phyloP scores from a whole-genome alignment of 257 asterid species.

The Sherardia arvensis region DNA sequence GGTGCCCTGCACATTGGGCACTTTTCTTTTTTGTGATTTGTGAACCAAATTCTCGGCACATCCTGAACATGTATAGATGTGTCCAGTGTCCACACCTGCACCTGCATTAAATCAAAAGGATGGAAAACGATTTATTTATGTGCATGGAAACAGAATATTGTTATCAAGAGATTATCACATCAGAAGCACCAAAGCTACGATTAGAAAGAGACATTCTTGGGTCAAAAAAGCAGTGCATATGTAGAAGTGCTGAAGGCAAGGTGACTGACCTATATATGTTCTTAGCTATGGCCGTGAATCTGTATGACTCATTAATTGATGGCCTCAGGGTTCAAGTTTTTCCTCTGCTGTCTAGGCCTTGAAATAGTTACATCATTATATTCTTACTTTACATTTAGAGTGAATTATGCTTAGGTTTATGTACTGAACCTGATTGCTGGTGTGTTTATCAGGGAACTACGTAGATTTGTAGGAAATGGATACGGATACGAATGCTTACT shows the following conservation, averaged over 20 bases:
- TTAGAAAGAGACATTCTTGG: neutral
- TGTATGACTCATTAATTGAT: neutral
- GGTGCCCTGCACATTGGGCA: constrained; percentile 95
- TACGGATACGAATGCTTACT: constrained; percentile 60
- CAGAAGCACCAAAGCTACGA: too few relatives aligned
- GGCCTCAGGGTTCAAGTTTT: neutral
- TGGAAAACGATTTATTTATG: neutral
- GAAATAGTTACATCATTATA: neutral
- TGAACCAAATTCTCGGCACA: constrained; percentile 63
- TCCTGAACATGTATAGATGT: constrained; percentile 79
- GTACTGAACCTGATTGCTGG: neutral
- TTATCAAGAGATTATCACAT: constrained; percentile 1
- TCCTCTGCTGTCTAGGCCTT: neutral
- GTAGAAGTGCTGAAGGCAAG: too few relatives aligned
- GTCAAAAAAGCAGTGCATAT: neutral
- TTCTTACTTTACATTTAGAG: neutral
- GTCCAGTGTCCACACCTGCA: too few relatives aligned
- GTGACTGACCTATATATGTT: neutral
- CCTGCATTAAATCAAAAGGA: constrained; percentile 30
- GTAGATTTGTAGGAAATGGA: constrained; percentile 25
- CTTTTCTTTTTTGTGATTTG: constrained; percentile 36
- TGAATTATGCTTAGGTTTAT: neutral
- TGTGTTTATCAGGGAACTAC: constrained; percentile 60
- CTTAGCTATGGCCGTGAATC: neutral
- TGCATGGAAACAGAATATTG: neutral